Base-by-base conservation (phyloP, 1,139 yeast species). In the Geotrichum siamense region DNA sequence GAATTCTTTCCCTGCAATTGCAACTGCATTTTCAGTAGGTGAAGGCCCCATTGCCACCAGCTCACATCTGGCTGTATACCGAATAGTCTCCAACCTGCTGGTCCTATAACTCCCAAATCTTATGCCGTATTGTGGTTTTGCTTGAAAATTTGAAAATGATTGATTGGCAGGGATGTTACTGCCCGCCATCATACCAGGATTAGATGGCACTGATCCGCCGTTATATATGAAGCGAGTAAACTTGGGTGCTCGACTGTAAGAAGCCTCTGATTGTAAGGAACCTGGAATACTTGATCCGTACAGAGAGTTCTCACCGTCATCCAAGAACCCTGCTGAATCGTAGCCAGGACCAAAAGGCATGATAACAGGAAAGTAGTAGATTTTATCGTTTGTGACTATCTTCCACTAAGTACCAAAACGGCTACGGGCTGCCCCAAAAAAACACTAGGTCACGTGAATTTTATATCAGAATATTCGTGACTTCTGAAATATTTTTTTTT, bases 1-100 rank as follows among this genome's bases (percentile, higher is more conserved):
- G 33, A 54, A 60, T 32, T 60, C 63, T 27, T 59, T 57, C 2
- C 64, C 64, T 1, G 58, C 60, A 38, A 61, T 51, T 2, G 65
- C 67, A 0, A 59, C 64, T 3, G 53, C 48, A 2, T 48, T 45
- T 21, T 51, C 51, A n/a, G 60, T 57, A 0, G 55, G 52, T 3
- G 60, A 54, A 20, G 55, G 53, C 15, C 57, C 60, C 61, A 60
- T 58, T 9, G 62, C 63, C 17, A 54, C 36, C 15, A 60, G 57
- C 6, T 55, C 57, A 21, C 60, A 55, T 20, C 54, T 48, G 16
- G 63, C 59, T 15, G 36, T 34, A 22, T 26, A 43, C 12, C 26
- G 23, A 2, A 43, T 38, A 3, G 32, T 34, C 23, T 39, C 47
- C 21, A 16, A 23, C 34, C 32, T 42, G 28, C 10, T 17, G 13